These are phyloP conservation scores for Russula emetica DNA, from an alignment of 768 basidiomycete species.

Conservation along the genomic window DNA sequence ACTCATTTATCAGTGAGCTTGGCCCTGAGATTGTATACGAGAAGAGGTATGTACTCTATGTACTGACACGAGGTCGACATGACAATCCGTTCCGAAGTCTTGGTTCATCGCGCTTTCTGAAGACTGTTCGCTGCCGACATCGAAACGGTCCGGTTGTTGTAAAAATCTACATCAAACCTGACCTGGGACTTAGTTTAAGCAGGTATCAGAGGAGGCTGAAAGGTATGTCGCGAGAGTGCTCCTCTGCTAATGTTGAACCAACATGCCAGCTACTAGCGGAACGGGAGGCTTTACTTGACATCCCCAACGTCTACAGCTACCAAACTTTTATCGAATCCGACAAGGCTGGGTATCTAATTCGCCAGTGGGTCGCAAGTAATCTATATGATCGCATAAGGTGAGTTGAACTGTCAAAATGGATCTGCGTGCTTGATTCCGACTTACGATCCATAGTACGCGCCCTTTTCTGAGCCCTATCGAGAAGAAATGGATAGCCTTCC, in stretches of 20 bases:
- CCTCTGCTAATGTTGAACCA: constrained; percentile 19
- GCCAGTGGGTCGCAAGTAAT: constrained; percentile 93
- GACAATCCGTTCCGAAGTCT: constrained; percentile 40
- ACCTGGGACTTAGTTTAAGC: constrained; percentile 74
- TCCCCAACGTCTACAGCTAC: constrained; percentile 85
- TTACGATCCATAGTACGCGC: constrained; percentile 63
- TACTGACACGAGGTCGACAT: constrained; percentile 3
- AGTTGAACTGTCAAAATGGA: constrained; percentile 29
- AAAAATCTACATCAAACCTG: constrained; percentile 95
- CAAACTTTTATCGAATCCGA: constrained; percentile 92
- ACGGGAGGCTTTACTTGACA: constrained; percentile 75
- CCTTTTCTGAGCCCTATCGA: constrained; percentile 89
- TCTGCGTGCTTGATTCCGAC: background rate
- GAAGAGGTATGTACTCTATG: constrained; percentile 58
- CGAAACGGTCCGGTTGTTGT: constrained; percentile 78
- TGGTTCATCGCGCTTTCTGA: constrained; percentile 65
- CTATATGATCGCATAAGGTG: constrained; percentile 97
- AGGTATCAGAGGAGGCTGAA: constrained; percentile 76
- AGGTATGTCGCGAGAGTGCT: constrained; percentile 40
- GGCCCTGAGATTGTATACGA: constrained; percentile 87
- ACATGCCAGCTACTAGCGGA: constrained; percentile 54
- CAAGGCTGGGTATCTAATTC: constrained; percentile 89
- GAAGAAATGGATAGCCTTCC: constrained; percentile 98
- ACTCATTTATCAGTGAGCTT: constrained; percentile 88
- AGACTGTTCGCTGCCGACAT: constrained; percentile 85